A percentile compares a stretch with the other conserved stretches of the same genome.
Conservation (phyloP, 805 yeast species). For the Sugiyamaella chiloensis region DNA sequence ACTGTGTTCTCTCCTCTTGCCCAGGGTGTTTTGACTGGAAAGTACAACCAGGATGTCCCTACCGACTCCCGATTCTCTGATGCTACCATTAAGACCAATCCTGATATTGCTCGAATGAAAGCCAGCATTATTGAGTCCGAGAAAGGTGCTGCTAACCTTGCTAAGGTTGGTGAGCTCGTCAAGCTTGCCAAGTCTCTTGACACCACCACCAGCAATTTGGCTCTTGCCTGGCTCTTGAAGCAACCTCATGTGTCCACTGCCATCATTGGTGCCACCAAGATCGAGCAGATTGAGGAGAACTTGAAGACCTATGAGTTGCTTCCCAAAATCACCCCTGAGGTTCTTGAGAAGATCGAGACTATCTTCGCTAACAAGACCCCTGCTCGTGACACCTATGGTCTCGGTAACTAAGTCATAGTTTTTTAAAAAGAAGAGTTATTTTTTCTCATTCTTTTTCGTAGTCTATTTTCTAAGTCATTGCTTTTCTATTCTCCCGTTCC, state of each 20-base stretch:
- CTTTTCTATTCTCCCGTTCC: too few species aligned
- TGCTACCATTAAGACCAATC: constrained; percentile 12
- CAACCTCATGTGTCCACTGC: constrained; percentile 27
- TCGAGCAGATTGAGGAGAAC: constrained; percentile 26
- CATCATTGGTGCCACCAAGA: constrained; percentile 25
- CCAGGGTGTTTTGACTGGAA: constrained; percentile 31
- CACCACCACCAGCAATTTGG: constrained; percentile 26
- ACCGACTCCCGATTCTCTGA: constrained; percentile 22
- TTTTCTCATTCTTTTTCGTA: too few species aligned
- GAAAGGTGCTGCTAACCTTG: constrained; percentile 23
- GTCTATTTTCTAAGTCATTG: too few species aligned
- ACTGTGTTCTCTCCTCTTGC: constrained; percentile 32
- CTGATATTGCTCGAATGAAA: constrained; percentile 11
- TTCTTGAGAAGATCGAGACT: constrained; percentile 23
- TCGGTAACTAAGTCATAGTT: constrained; percentile 3
- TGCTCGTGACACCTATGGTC: constrained; percentile 1
- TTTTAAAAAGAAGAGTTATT: too few species aligned
- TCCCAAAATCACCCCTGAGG: constrained; percentile 23
- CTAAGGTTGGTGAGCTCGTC: constrained; percentile 22
- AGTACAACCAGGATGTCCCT: constrained; percentile 28
- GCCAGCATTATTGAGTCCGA: constrained; percentile 17
- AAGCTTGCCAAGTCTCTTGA: constrained; percentile 23
- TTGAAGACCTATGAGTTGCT: constrained; percentile 24
- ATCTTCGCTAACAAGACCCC: constrained; percentile 27
- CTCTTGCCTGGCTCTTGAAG: constrained; percentile 29